Conservation (phyloP, 1,139 yeast genomes). For the Pichia sp. region DNA sequence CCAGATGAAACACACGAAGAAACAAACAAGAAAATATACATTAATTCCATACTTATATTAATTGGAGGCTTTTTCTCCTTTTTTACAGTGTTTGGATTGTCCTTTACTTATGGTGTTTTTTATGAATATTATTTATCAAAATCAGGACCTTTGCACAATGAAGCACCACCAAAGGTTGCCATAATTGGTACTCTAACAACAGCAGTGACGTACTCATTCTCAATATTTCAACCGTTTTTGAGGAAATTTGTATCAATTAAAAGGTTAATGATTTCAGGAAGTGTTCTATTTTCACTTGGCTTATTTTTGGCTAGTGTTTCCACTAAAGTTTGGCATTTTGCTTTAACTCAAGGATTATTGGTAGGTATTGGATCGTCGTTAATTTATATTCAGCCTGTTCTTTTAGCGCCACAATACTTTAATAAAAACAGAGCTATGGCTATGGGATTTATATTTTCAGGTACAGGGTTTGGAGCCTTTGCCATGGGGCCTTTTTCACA, state of each 20-base stretch:
- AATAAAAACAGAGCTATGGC: constrained; percentile 36
- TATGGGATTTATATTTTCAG: constrained; percentile 37
- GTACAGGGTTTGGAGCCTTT: constrained; percentile 40
- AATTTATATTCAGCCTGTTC: constrained; percentile 37
- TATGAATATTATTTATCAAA: constrained; percentile 32
- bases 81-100: constrained; percentile 33
- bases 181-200: constrained; percentile 31
- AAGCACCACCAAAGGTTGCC: constrained; percentile 30
- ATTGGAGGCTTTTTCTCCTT: constrained; percentile 32
- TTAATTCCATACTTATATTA: constrained; percentile 34
- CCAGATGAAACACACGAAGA: background rate
- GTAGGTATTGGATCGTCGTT: constrained; percentile 37
- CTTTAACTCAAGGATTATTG: constrained; percentile 35
- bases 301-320: constrained; percentile 29
- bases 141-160: constrained; percentile 28
- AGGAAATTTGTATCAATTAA: background rate
- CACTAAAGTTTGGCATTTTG: constrained; percentile 29
- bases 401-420: constrained; percentile 37
- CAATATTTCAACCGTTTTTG: constrained; percentile 2
- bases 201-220: constrained; percentile 29
- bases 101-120: constrained; percentile 33
- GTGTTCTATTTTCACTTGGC: constrained; percentile 29
- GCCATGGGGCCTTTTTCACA: constrained; percentile 34
- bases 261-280: constrained; percentile 19
- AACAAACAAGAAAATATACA: too few species aligned